Percentiles rank a stretch among this genome's conserved stretches.
Evolutionary conservation across 1,284 basidiomycete genomes (phyloP).

Genomic region (Anthracocystis panici-leucophaei): DNA sequence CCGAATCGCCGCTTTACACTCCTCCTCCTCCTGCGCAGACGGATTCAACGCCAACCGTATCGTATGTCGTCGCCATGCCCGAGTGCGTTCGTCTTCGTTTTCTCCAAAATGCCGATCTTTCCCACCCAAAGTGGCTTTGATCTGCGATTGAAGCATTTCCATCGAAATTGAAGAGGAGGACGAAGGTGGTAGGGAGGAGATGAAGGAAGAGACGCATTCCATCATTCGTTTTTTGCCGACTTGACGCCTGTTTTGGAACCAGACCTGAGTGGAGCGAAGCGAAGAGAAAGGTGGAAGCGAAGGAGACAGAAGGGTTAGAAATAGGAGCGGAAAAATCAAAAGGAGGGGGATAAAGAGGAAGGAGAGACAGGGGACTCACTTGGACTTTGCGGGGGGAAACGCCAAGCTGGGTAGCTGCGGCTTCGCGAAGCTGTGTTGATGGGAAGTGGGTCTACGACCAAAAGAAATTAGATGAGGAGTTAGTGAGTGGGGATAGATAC

Average conservation of each 20-base stretch:
- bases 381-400: conserved; percentile 61
- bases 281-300: background rate
- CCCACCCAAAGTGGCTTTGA: conserved; percentile 5
- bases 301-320: background rate
- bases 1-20: conserved; percentile 9
- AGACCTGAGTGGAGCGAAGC: conserved; percentile 18
- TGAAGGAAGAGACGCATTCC: conserved; percentile 19
- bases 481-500: no score
- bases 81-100: conserved; percentile 36
- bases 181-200: background rate
- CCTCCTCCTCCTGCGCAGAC: conserved; percentile 12
- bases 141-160: conserved; percentile 11
- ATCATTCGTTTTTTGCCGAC: conserved; percentile 50
- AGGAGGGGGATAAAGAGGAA: background rate
- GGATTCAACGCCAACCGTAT: conserved; percentile 35
- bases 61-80: conserved; percentile 38
- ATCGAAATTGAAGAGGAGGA: background rate
- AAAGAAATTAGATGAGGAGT: no score
- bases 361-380: conserved; percentile 18
- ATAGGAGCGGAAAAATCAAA: background rate
- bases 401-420: conserved; percentile 47
- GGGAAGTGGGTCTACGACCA: conserved; percentile 55
- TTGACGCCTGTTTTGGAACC: conserved; percentile 49
- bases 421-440: conserved; percentile 55
- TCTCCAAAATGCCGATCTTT: conserved; percentile 6